Conservation (phyloP, 257 asterid species). For the Solanum paucissectum region DNA sequence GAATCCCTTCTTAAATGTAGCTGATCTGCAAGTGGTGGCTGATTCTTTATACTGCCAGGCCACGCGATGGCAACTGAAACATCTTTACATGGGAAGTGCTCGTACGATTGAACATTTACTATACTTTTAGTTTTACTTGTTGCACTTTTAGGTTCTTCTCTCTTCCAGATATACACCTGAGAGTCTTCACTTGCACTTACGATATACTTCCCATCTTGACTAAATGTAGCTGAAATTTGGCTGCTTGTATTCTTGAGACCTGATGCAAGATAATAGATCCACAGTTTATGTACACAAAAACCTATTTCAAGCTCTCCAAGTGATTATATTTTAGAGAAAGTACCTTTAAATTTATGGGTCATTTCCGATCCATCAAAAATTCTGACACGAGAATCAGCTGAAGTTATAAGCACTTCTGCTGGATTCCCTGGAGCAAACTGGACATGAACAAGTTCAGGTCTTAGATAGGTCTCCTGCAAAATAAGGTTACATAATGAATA, state of each 20-base stretch:
- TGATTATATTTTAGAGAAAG: neutral
- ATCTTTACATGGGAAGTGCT: constrained; percentile 10
- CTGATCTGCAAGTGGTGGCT: neutral
- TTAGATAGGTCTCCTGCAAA: neutral
- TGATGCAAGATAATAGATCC: neutral
- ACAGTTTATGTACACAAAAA: neutral
- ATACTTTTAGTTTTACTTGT: neutral
- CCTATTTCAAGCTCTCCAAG: neutral
- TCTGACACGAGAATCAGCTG: constrained; percentile 22
- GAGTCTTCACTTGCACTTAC: constrained; percentile 21
- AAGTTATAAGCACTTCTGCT: constrained; percentile 12
- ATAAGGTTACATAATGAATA: constrained; percentile 9
- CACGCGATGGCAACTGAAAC: constrained; percentile 8
- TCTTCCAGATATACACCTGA: constrained; percentile 16
- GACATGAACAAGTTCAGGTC: neutral
- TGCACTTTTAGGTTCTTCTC: constrained; percentile 5
- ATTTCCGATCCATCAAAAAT: constrained; percentile 7
- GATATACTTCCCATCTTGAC: constrained; percentile 14
- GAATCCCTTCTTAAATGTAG: neutral
- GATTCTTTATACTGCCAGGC: constrained; percentile 7
- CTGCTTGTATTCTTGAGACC: constrained; percentile 13
- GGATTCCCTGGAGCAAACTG: constrained; percentile 13
- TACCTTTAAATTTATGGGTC: constrained; percentile 14
- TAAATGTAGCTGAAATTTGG: constrained; percentile 10
- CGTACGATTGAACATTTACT: constrained; percentile 1